A percentile compares a stretch with the other conserved stretches of the same genome.
Conservation (phyloP, 202 grass and related monocot species). For the Eragrostis tef region DNA sequence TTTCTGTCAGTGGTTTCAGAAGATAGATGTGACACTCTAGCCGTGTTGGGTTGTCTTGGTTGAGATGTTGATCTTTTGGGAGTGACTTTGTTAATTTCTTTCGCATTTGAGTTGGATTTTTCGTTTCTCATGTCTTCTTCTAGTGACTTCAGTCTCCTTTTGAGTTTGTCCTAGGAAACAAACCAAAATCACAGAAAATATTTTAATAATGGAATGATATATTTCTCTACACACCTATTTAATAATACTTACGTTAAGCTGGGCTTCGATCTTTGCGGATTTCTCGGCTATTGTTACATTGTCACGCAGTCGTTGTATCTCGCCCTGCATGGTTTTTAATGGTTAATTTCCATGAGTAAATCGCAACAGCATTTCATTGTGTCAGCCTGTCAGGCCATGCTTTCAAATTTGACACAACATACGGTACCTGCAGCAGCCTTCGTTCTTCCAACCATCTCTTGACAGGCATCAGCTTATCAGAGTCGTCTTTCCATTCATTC, state of each 20-base stretch:
- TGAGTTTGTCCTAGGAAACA: constrained; percentile 78
- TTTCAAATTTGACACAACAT: not conserved
- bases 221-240: not conserved
- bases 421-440: constrained; percentile 73
- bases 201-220: not conserved
- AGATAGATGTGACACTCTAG: constrained; percentile 42
- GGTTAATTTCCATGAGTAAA: constrained; percentile 1
- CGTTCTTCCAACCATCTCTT: constrained; percentile 95
- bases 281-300: constrained; percentile 76
- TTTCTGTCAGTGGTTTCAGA: constrained; percentile 44
- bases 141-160: constrained; percentile 70
- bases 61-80: constrained; percentile 63
- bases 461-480: constrained; percentile 74
- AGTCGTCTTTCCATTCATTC: constrained; percentile 86
- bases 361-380: not conserved
- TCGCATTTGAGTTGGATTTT: constrained; percentile 46
- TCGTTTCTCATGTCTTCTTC: constrained; percentile 70
- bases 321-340: constrained; percentile 61
- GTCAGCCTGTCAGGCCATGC: not conserved
- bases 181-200: constrained; percentile 22
- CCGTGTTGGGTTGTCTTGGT: constrained; percentile 49
- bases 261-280: constrained; percentile 72
- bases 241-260: constrained; percentile 67
- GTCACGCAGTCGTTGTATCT: constrained; percentile 73
- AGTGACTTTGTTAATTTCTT: constrained; percentile 46